Percentiles rank a stretch among this genome's conserved stretches.
phyloP scores from a whole-genome alignment of 345 rosid genomes.

The Lepidium didymum region DNA sequence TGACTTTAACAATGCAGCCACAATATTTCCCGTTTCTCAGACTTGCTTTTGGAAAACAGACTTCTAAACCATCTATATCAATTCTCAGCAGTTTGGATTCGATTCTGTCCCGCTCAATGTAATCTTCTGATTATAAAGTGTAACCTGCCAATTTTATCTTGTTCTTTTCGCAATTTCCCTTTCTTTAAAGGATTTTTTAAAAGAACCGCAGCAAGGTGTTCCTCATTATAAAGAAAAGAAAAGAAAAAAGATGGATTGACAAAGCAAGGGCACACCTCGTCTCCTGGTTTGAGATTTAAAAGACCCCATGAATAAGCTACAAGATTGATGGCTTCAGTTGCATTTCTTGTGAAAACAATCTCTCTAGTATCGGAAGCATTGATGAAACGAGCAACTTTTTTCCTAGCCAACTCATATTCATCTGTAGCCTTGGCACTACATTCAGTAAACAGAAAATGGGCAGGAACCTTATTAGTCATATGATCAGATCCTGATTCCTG shows the following conservation, averaged over 20 bases:
- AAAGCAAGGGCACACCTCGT: slow-evolving; percentile 52
- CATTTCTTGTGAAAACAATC: slow-evolving; percentile 88
- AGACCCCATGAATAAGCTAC: slow-evolving; percentile 90
- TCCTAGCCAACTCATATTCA: slow-evolving; percentile 80
- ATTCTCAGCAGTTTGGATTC: background rate
- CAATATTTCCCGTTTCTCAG: background rate
- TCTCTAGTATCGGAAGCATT: slow-evolving; percentile 67
- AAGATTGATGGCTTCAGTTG: slow-evolving; percentile 94
- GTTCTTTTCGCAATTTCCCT: too few relatives aligned
- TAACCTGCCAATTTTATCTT: too few relatives aligned
- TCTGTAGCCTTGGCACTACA: slow-evolving; percentile 88
- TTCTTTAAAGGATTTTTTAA: too few relatives aligned
- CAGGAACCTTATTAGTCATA: background rate
- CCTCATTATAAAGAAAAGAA: background rate
- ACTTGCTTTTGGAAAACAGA: background rate
- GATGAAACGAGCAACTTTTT: slow-evolving; percentile 77
- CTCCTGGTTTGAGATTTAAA: slow-evolving; percentile 54
- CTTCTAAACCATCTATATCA: background rate
- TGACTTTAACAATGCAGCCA: background rate
- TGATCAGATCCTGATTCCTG: background rate
- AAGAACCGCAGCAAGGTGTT: too few relatives aligned
- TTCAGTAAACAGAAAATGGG: background rate
- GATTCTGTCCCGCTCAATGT: too few relatives aligned
- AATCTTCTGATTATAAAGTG: too few relatives aligned
- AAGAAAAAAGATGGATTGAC: background rate